Evolutionary conservation across 1,139 yeast genomes (phyloP), one percentile per base, ranked within the genome.

Genomic region (Scheffersomyces segobiensis): DNA sequence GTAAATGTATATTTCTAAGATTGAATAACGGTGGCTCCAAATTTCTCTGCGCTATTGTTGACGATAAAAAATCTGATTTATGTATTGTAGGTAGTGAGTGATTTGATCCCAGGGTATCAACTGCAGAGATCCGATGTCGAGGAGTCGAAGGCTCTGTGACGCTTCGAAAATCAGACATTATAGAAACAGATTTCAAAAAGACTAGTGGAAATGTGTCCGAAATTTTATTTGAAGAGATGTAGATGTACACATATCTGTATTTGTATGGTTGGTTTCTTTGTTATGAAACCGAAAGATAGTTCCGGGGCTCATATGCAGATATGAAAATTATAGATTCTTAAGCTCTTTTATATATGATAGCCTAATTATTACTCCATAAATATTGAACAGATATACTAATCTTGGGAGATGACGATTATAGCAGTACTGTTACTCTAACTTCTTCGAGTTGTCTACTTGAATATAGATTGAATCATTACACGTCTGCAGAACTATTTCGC

Each of bases 81-180:
- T 32, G 8, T 32, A 32, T 32, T 10, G 42, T 14, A 32, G 50
- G 50, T 20, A 48, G 18, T 48, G 50, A 48, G 8, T 48, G 24
- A 24, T 48, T 48, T 48, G 21, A 66, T 55, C 20, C 55, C 58
- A 49, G 51, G 52, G 8, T 49, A 48, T 26, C 56, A 49, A 52
- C 54, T 20, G 54, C 53, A 20, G 53, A 51, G 24, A 55, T 55
- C 20, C 59, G 60, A 55, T 69, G 63, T 46, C 65, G 57, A 1
- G 78, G 77, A 2, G 79, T 74, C 12, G 76, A 67, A 1, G 78
- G 79, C 58, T 72, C 78, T 1, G 74, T 71, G 19, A 49, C 59
- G 46, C 65, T 63, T 54, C 46, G 47, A 7, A 32, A 3, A 32
- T 32, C 42, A 2, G 42, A 32, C 42, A 32, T 7, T 32, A 32